A percentile compares a stretch with the other conserved stretches of the same genome.
Evolutionary conservation across 1,284 basidiomycete species (phyloP).

Genomic region (Athelia sp.): DNA sequence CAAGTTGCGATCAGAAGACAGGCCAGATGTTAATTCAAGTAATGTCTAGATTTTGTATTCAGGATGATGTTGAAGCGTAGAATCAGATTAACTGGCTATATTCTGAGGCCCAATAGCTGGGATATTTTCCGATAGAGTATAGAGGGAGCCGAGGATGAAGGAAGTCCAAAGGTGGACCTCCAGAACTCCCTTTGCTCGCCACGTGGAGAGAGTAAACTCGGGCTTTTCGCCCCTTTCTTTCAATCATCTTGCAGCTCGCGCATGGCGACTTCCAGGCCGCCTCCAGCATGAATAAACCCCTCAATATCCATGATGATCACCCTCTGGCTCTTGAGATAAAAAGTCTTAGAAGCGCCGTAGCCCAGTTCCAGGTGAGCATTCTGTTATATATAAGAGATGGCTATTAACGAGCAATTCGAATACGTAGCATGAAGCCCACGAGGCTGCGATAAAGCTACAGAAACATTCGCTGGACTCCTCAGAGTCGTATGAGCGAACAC

Average conservation of each 20-base stretch:
- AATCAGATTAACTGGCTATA: too few species aligned
- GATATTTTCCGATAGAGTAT: too few species aligned
- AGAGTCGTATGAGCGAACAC: constrained; percentile 40
- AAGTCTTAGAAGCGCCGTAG: constrained; percentile 58
- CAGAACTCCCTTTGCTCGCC: too few species aligned
- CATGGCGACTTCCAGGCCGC: background rate
- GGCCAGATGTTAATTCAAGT: too few species aligned
- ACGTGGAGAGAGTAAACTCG: too few species aligned
- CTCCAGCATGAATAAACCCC: constrained; percentile 12
- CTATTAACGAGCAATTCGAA: constrained; percentile 2
- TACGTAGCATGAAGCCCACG: constrained; percentile 61
- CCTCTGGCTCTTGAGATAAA: constrained; percentile 62
- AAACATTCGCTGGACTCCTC: constrained; percentile 51
- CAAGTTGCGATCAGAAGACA: too few species aligned
- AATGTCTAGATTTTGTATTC: too few species aligned
- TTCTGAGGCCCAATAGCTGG: too few species aligned
- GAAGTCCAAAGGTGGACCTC: too few species aligned
- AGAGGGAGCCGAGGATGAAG: too few species aligned
- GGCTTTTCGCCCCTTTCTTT: too few species aligned
- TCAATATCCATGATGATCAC: constrained; percentile 43
- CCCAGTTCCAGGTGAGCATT: constrained; percentile 56
- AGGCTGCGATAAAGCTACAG: constrained; percentile 60
- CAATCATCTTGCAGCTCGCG: background rate
- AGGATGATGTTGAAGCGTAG: too few species aligned
- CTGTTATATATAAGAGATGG: constrained; percentile 6